Base-by-base conservation (phyloP, 495 filamentous ascomycete species). In the Delitschia confertaspora region DNA sequence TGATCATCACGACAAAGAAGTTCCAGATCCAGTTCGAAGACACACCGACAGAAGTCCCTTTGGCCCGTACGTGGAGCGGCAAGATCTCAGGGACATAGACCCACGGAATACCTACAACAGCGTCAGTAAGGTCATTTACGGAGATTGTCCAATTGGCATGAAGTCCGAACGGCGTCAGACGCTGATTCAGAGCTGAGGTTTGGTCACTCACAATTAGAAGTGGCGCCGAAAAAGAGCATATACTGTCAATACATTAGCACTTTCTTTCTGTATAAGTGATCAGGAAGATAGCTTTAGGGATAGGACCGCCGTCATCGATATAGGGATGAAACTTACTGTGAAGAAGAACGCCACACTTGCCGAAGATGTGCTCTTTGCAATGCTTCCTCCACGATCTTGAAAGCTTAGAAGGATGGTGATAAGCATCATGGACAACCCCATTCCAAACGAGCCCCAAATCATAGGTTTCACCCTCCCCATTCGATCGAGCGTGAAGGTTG, bases 361-460 rank as follows among this genome's bases (percentile, higher is more conserved):
- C 0, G 63, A 63, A 6, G 64, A 55, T 4, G 61, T 63, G 2
- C 58, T 33, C 16, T 62, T 61, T 13, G 40, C 29, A 10, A 49
- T 17, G 9, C 38, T 43, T 3, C 27, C 29, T 14, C 42, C 42
- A 9, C 23, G 20, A 14, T 56, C 61, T 42, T 68, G 63, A 46
- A 69, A 71, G 21, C 68, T 68, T 24, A 74, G 64, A 1, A 74
- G 61, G 31, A 71, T 65, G 1, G 71, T 60, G 20, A 74, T 69
- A 51, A 76, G 56, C 58, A 74, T 65, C 66, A 75, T 60, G 32
- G 63, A 69, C 18, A 76, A 49, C 0, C 62, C 66, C 1, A 74
- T 61, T 10, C 68, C 72, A 16, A 68, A 56, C 0, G 65, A 71
- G 6, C 73, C 72, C 47, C 65, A 67, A 57, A 79, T 76, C 72